Base-by-base conservation (phyloP, 1,284 basidiomycete genomes). In the Cerrena zonata region DNA sequence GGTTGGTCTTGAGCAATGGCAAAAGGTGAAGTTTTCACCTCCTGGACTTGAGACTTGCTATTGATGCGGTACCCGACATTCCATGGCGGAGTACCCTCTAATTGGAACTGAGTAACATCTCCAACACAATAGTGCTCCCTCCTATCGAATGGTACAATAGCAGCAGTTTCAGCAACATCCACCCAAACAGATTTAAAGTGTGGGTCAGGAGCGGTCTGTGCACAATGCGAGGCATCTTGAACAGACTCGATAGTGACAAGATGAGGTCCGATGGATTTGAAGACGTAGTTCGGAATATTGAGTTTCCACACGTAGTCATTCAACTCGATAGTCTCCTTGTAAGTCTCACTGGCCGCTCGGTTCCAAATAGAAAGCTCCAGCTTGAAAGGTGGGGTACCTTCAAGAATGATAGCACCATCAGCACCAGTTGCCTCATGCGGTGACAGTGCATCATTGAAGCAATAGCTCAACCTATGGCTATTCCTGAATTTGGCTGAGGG, bases 21-120 rank as follows among this genome's bases (percentile, higher is more conserved):
- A 72, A 97, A 95, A 3, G 89, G 86, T 1, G 89, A 86, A 19
- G 78, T 76, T 56, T 83, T 86, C 10, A 86, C 84, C 52, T 88
- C 86, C 53, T 91, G 89, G 2, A 78, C 81, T 59, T 89, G 78
- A 18, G 77, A 65, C 65, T 86, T 90, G 45, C 84, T 83, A 56
- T 91, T 86, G 67, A 94, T 82, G 42, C 83, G 81, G 68, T 96
- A 94, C 84, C 85, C 84, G 51, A 99, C 84, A 4, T 84, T 87
- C 94, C 95, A 99, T 2, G 95, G 94, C n/a, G 94, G 85, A 43
- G 84, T 90, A 47, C 95, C 95, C 69, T 97, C 93, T 18, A 99
- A 74, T 62, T 94, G 84, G 76, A 95, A 98, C 57, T 93, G 91
- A 10, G 91, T 79, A 45, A 82, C 77, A 59, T 98, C 94, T 23